Evolutionary conservation across 371 early-diverging fungal genomes (phyloP), one percentile per base, ranked within the genome.

Genomic region (Funneliformis caledonium): DNA sequence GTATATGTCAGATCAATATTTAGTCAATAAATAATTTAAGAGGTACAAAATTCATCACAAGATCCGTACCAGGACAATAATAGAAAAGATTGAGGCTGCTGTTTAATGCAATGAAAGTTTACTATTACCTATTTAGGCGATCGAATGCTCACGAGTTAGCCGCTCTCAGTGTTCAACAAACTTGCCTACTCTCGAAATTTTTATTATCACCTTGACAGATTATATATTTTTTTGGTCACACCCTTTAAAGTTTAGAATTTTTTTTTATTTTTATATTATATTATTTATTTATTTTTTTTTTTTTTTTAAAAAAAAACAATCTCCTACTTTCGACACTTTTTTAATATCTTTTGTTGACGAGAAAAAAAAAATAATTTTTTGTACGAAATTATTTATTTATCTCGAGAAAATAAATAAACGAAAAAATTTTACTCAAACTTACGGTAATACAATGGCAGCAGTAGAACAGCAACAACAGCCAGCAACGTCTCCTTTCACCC

Each of bases 401-500:
- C 37, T 37, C 37, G 37, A 37, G 37, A 37, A 37, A 1, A 2
- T 37, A 37, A 3, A 37, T 37, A 37, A 37, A 37, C 37, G 37
- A 37, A 37, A 37, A 37, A 37, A 37, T 26, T 26, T 26, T 26
- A 26, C 26, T 26, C 26, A 26, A 37, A 19, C 19, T 56, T 19
- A 56, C 19, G 56, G 56, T 56, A 56, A 31, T 64, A 64, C 26
- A 64, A 76, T 76, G 76, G 62, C 76, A 62, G 64, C 76, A 31
- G 62, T 76, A 16, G 76, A 76, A 76, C 60, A 59, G 47, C 76
- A 76, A n/a, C 60, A 33, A 64, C 60, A 73, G 22, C 45, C 52
- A n/a, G 14, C 76, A 14, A 31, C 77, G 26, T 78, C 78, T 67
- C 68, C 78, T 16, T 50, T 65, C 22, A 78, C 78, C 11, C 74